phyloP scores from a whole-genome alignment of 139 green algal genomes.

The Chlamydomonas eustigma region DNA sequence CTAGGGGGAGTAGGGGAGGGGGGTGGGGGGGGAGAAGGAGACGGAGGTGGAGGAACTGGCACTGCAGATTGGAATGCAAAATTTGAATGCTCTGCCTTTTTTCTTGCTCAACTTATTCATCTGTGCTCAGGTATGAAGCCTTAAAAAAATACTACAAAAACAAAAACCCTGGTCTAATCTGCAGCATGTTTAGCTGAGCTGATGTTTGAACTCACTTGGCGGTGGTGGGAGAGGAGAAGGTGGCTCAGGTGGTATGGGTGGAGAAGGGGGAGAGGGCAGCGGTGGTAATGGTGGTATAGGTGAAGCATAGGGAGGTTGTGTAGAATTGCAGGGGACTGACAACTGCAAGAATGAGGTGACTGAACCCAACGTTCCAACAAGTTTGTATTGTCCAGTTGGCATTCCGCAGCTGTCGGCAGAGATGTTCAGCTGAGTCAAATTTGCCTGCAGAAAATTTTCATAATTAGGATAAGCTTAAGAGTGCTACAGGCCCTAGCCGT shows the following conservation, averaged over 20 bases:
- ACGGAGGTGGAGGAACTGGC: neutral
- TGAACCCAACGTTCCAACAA: neutral
- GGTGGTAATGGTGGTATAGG: neutral
- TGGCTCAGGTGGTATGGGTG: neutral
- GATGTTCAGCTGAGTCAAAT: neutral
- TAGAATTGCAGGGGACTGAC: neutral
- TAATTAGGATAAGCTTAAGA: too few relatives aligned
- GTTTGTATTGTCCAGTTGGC: neutral
- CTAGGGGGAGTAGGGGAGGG: neutral
- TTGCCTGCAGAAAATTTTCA: constrained; percentile 1
- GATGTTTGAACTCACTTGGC: neutral
- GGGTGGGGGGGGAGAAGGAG: neutral
- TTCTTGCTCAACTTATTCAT: too few relatives aligned
- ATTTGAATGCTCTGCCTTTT: too few relatives aligned
- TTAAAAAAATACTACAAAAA: too few relatives aligned
- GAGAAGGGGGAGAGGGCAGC: neutral
- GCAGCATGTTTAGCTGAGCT: too few relatives aligned
- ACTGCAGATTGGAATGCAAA: too few relatives aligned
- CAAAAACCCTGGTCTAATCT: too few relatives aligned
- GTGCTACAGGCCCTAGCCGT: too few relatives aligned
- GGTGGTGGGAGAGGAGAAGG: neutral
- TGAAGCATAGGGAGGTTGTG: neutral
- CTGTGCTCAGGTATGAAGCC: too few relatives aligned
- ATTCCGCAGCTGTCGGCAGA: neutral
- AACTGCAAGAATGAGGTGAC: constrained; percentile 5